Evolutionary conservation across 495 filamentous ascomycete species (phyloP).

Genomic region (Cairneyella variabilis): DNA sequence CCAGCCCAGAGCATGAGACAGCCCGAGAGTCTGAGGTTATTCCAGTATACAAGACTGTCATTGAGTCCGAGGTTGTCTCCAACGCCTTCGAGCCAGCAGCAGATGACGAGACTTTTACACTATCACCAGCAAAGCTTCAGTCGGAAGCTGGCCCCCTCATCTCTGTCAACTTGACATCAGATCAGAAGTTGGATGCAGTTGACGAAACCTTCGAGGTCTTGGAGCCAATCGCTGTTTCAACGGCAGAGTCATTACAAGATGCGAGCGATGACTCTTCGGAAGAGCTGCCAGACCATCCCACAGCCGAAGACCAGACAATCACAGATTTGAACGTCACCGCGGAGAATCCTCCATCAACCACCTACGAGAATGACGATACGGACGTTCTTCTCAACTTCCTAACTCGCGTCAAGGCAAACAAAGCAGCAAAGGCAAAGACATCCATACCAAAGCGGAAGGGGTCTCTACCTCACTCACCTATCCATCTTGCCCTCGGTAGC

Average conservation of each 20-base stretch:
- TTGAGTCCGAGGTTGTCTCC: no score
- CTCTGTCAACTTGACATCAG: neutral
- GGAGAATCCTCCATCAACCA: constrained; percentile 4
- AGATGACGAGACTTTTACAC: no score
- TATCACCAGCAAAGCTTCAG: no score
- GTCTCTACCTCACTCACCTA: constrained; percentile 28
- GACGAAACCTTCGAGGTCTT: constrained; percentile 8
- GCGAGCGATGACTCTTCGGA: neutral
- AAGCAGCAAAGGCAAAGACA: constrained; percentile 28
- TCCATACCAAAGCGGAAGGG: constrained; percentile 31
- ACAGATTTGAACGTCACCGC: neutral
- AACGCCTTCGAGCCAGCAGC: no score
- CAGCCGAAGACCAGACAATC: neutral
- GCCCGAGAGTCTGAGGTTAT: no score
- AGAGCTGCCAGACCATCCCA: constrained; percentile 4
- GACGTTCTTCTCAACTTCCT: constrained; percentile 44
- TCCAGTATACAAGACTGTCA: no score
- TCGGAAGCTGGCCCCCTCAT: neutral
- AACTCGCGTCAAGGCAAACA: constrained; percentile 41
- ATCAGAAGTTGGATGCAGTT: neutral
- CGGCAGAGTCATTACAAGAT: neutral
- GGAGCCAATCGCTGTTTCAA: constrained; percentile 10
- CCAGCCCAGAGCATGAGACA: no score
- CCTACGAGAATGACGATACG: constrained; percentile 31
- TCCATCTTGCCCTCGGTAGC: constrained; percentile 34